These are phyloP conservation scores for Pyrus betulifolia DNA, from an alignment of 306 rosid genomes.

Conservation along the genomic window DNA sequence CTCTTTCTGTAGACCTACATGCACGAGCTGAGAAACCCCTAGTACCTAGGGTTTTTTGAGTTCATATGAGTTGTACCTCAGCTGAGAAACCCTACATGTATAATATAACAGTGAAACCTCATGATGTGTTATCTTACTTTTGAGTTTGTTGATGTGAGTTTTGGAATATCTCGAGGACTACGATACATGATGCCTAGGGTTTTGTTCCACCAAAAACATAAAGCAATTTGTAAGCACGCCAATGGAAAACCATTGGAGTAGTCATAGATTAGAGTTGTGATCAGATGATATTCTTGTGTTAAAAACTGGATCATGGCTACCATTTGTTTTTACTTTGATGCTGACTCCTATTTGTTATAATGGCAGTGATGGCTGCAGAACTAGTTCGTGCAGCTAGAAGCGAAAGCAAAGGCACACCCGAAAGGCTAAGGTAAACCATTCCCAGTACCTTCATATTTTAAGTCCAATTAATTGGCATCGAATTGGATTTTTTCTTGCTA, in stretches of 20 bases:
- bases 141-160: neutral
- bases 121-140: neutral
- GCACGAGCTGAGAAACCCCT: neutral
- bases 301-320: neutral
- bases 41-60: neutral
- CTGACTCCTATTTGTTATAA: slow-evolving; percentile 6
- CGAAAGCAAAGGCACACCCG: slow-evolving; percentile 56
- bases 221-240: neutral
- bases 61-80: neutral
- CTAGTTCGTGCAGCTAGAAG: slow-evolving; percentile 60
- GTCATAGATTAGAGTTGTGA: neutral
- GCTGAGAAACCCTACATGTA: no score
- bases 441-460: slow-evolving; percentile 1
- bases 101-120: neutral
- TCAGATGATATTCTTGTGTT: neutral
- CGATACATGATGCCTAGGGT: neutral
- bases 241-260: neutral
- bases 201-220: neutral
- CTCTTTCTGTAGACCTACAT: neutral
- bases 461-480: neutral
- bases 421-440: slow-evolving; percentile 61
- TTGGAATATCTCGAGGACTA: neutral
- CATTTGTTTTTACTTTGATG: neutral
- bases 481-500: neutral
- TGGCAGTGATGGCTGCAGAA: slow-evolving; percentile 92